Percentiles rank a stretch among this genome's conserved stretches.
Conservation (phyloP, 2,329 filamentous ascomycete species). For the Daldinia sp. region DNA sequence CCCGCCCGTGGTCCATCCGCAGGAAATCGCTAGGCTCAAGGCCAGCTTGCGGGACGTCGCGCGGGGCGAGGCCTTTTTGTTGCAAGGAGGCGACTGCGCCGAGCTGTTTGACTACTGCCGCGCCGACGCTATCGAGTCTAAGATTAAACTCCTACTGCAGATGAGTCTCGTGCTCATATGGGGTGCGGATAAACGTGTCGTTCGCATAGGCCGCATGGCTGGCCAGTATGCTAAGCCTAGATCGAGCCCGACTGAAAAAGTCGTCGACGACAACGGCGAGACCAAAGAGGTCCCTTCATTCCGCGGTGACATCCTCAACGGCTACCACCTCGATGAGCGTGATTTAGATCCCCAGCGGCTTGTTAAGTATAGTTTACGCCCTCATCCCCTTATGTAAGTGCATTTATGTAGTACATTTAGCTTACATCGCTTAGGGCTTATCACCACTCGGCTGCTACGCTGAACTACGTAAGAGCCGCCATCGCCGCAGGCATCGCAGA, state of each 20-base stretch:
- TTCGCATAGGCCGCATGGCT: slow-evolving; percentile 94
- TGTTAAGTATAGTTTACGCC: slow-evolving; percentile 67
- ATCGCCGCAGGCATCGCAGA: slow-evolving; percentile 91
- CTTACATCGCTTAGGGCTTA: slow-evolving; percentile 73
- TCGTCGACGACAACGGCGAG: slow-evolving; percentile 81
- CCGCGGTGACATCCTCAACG: slow-evolving; percentile 95
- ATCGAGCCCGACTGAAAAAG: slow-evolving; percentile 83
- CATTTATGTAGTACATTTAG: not conserved
- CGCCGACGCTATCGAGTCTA: slow-evolving; percentile 88
- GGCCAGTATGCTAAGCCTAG: slow-evolving; percentile 98
- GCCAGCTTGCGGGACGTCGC: slow-evolving; percentile 86
- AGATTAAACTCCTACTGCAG: slow-evolving; percentile 95
- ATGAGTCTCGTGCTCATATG: slow-evolving; percentile 97
- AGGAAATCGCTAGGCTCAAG: slow-evolving; percentile 84
- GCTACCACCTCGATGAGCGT: slow-evolving; percentile 80
- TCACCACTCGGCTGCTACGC: slow-evolving; percentile 92
- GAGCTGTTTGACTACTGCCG: slow-evolving; percentile 98
- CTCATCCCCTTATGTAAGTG: not conserved
- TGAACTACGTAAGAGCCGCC: slow-evolving; percentile 91
- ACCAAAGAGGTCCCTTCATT: slow-evolving; percentile 84
- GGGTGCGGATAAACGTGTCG: slow-evolving; percentile 83
- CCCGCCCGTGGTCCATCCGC: slow-evolving; percentile 82
- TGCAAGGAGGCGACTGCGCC: slow-evolving; percentile 97
- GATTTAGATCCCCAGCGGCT: slow-evolving; percentile 85
- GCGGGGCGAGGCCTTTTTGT: slow-evolving; percentile 88